Evolutionary conservation across 139 green algal genomes (phyloP).

Genomic region (Closterium sp.): DNA sequence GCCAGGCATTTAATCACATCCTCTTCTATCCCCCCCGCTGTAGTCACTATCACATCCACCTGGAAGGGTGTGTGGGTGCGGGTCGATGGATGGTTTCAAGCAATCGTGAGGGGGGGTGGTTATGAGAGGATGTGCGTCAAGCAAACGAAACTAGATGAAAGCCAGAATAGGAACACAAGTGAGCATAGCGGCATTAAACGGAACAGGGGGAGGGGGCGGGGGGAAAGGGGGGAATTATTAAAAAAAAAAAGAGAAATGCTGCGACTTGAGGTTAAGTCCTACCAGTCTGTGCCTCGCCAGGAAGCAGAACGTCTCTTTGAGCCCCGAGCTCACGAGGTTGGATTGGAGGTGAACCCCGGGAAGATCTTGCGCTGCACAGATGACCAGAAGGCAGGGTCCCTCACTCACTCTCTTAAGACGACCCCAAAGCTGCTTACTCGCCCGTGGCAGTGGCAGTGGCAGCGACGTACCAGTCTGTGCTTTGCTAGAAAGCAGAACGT

Average conservation of each 20-base stretch:
- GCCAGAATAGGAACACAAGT: too few relatives aligned
- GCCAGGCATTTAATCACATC: conserved; percentile 98
- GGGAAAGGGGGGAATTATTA: too few relatives aligned
- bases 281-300: not conserved
- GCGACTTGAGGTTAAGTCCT: not conserved
- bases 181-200: too few relatives aligned
- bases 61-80: conserved; percentile 1
- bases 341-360: conserved; percentile 57
- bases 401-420: conserved; percentile 15
- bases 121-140: too few relatives aligned
- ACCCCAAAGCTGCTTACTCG: too few relatives aligned
- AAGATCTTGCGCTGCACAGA: conserved; percentile 73
- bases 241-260: too few relatives aligned
- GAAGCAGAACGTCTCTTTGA: not conserved
- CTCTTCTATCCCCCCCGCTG: conserved; percentile 95
- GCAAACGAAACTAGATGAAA: too few relatives aligned
- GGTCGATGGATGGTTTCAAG: too few relatives aligned
- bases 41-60: conserved; percentile 94
- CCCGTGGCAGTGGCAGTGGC: too few relatives aligned
- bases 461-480: conserved; percentile 10
- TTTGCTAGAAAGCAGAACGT: conserved; percentile 47
- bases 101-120: too few relatives aligned
- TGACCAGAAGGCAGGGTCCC: conserved; percentile 23
- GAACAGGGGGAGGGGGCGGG: too few relatives aligned
- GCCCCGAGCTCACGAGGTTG: not conserved